These are phyloP conservation scores for Termitomyces eurrhizus DNA, from an alignment of 768 basidiomycete species.

Conservation along the genomic window DNA sequence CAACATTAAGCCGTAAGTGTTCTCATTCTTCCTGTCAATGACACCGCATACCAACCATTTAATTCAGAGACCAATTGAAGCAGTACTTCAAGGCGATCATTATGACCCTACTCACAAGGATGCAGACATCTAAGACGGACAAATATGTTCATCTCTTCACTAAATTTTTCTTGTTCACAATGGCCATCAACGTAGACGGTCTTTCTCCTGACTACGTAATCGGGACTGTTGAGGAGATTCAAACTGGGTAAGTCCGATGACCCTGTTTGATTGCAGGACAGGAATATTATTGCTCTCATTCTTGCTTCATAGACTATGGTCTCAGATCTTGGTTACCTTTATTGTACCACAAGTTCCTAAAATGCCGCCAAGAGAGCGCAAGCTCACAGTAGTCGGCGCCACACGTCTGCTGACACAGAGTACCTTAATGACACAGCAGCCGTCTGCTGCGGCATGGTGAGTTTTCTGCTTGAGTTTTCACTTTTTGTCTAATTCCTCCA, in stretches of 20 bases:
- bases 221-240: slow-evolving; percentile 75
- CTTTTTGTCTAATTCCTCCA: background rate
- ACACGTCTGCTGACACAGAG: slow-evolving; percentile 77
- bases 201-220: slow-evolving; percentile 80
- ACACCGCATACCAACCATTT: background rate
- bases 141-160: slow-evolving; percentile 82
- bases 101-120: slow-evolving; percentile 75
- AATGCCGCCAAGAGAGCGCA: slow-evolving; percentile 79
- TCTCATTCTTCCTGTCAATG: background rate
- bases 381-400: slow-evolving; percentile 77
- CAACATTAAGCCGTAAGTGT: slow-evolving; percentile 72
- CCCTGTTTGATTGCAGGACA: background rate
- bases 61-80: slow-evolving; percentile 53
- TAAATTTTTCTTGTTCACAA: slow-evolving; percentile 69
- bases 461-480: slow-evolving; percentile 11
- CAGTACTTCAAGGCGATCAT: slow-evolving; percentile 73
- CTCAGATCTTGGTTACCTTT: slow-evolving; percentile 72
- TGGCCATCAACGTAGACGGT: slow-evolving; percentile 72
- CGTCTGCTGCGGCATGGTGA: slow-evolving; percentile 64
- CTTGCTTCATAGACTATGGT: slow-evolving; percentile 53
- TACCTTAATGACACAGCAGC: slow-evolving; percentile 60
- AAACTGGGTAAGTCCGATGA: slow-evolving; percentile 60
- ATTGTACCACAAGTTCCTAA: slow-evolving; percentile 79
- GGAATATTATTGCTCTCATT: slow-evolving; percentile 1
- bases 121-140: slow-evolving; percentile 88